Percentiles rank a stretch among this genome's conserved stretches.
These are phyloP conservation scores for Russula griseocarnosa DNA, from an alignment of 768 basidiomycete species.

Conservation along the genomic window DNA sequence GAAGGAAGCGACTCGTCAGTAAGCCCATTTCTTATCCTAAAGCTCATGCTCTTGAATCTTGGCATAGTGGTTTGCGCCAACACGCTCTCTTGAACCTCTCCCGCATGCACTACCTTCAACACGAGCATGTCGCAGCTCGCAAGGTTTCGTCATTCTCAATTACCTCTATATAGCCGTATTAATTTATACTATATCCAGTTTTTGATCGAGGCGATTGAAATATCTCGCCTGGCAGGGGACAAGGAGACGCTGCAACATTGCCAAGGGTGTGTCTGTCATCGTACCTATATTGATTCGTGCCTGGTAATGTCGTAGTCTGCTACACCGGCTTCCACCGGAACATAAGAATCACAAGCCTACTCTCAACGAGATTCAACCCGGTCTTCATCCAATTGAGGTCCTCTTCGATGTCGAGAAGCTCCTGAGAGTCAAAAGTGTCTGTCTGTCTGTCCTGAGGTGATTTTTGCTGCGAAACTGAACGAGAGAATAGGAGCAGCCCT, in stretches of 20 bases:
- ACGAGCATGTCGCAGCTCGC: conserved; percentile 63
- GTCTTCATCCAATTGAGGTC: conserved; percentile 71
- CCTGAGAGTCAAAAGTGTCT: conserved; percentile 60
- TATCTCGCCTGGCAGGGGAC: conserved; percentile 71
- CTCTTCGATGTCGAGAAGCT: conserved; percentile 75
- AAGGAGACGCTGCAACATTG: conserved; percentile 72
- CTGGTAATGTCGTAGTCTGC: conserved; percentile 44
- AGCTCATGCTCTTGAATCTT: neutral
- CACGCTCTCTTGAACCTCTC: conserved; percentile 75
- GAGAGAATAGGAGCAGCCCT: conserved; percentile 19
- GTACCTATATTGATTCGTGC: neutral
- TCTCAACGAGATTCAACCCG: conserved; percentile 70
- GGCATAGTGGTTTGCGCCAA: conserved; percentile 67
- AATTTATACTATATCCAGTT: conserved; percentile 43
- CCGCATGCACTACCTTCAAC: conserved; percentile 68
- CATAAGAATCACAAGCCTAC: conserved; percentile 46
- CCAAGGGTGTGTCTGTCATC: conserved; percentile 49
- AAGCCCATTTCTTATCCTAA: neutral
- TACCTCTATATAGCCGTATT: neutral
- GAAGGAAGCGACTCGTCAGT: conserved; percentile 76
- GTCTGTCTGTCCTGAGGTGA: conserved; percentile 24
- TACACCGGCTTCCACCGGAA: conserved; percentile 63
- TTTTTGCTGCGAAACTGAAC: neutral
- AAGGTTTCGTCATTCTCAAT: conserved; percentile 43
- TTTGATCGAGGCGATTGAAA: conserved; percentile 69